These are phyloP conservation scores for Lanzia echinophila DNA, from an alignment of 2,329 filamentous ascomycete species.

Conservation along the genomic window DNA sequence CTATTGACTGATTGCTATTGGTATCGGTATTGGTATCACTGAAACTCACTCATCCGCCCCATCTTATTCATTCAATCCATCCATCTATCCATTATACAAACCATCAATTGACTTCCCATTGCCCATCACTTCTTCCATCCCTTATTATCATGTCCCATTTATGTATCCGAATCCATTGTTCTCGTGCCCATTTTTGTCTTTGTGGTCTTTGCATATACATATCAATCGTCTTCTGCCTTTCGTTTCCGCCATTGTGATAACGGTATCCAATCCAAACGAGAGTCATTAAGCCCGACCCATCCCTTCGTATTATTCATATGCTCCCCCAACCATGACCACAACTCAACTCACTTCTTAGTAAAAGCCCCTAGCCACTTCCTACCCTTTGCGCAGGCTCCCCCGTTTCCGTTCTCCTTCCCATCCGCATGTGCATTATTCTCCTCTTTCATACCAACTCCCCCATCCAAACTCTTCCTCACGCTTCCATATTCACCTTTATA, in stretches of 20 bases:
- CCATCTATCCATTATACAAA: not conserved
- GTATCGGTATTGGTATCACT: no score
- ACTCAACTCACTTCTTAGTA: no score
- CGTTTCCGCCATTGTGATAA: no score
- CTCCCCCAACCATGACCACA: no score
- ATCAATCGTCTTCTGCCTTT: no score
- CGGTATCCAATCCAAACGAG: no score
- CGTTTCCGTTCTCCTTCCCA: not conserved
- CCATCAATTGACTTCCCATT: not conserved
- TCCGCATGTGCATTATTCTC: not conserved
- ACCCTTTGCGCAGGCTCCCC: not conserved
- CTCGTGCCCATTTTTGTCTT: not conserved
- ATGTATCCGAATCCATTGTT: not conserved
- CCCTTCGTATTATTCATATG: no score
- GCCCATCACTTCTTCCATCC: not conserved
- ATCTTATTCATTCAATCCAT: not conserved
- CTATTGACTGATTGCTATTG: no score
- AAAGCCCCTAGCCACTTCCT: not conserved
- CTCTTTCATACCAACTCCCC: not conserved
- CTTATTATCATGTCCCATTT: not conserved
- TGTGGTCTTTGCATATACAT: no score
- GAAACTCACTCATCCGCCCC: no score
- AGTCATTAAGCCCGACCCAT: no score
- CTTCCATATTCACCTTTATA: not conserved
- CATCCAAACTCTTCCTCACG: not conserved